A percentile compares a stretch with the other conserved stretches of the same genome.
Conservation (phyloP, 352 stramenopile genomes). For the Bremia lactucae region DNA sequence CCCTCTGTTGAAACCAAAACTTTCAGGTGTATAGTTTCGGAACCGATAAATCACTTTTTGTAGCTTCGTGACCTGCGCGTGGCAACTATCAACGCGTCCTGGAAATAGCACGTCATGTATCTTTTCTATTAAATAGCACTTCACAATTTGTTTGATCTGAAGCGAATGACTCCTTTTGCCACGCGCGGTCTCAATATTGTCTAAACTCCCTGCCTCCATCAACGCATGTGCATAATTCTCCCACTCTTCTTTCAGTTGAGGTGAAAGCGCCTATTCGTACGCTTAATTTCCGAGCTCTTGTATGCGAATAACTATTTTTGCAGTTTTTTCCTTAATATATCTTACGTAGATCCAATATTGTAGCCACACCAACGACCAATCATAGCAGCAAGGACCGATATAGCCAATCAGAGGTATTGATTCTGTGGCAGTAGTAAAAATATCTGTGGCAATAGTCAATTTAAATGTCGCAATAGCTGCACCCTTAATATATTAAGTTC, state of each 20-base stretch:
- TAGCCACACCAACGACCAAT: too few relatives aligned
- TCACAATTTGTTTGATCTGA: constrained; percentile 67
- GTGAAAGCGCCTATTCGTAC: constrained; percentile 33
- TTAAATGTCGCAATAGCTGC: too few relatives aligned
- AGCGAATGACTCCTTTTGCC: constrained; percentile 29
- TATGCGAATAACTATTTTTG: constrained; percentile 39
- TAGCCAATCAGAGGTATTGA: too few relatives aligned
- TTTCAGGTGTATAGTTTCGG: constrained; percentile 45
- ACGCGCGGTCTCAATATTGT: constrained; percentile 24
- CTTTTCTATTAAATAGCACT: constrained; percentile 74
- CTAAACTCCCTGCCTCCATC: constrained; percentile 33
- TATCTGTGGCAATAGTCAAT: too few relatives aligned
- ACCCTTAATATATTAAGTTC: too few relatives aligned
- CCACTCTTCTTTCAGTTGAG: constrained; percentile 44
- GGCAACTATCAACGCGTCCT: constrained; percentile 31
- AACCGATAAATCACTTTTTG: constrained; percentile 33
- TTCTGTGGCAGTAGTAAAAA: too few relatives aligned
- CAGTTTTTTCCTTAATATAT: too few relatives aligned
- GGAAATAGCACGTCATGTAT: constrained; percentile 51
- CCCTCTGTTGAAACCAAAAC: constrained; percentile 59
- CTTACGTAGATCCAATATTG: too few relatives aligned
- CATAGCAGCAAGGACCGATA: too few relatives aligned
- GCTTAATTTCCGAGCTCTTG: constrained; percentile 33
- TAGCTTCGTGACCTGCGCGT: constrained; percentile 37
- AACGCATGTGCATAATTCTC: constrained; percentile 44